Evolutionary conservation across 805 yeast species (phyloP).

Genomic region (Sugiyamaella valdiviana): DNA sequence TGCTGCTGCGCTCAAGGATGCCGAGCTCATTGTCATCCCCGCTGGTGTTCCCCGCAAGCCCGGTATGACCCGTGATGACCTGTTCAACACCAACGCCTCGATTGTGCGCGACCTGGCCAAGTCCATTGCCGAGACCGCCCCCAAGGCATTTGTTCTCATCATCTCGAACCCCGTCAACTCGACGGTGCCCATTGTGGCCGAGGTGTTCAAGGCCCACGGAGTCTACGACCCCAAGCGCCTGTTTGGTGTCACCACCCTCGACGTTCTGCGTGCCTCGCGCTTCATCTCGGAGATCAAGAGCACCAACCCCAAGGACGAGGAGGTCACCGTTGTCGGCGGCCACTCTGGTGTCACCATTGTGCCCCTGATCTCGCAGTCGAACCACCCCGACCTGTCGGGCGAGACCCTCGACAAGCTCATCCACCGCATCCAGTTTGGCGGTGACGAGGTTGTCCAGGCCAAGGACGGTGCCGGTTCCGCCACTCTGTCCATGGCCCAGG

Average conservation of each 20-base stretch:
- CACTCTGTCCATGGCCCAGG: slow-evolving; percentile 88
- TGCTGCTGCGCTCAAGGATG: slow-evolving; percentile 59
- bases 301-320: slow-evolving; percentile 72
- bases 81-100: slow-evolving; percentile 92
- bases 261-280: slow-evolving; percentile 82
- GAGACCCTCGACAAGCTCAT: slow-evolving; percentile 63
- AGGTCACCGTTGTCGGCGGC: slow-evolving; percentile 89
- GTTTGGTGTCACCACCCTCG: slow-evolving; percentile 95
- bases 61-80: slow-evolving; percentile 97
- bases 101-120: slow-evolving; percentile 90
- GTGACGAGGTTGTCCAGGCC: slow-evolving; percentile 92
- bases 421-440: slow-evolving; percentile 91
- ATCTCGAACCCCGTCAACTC: slow-evolving; percentile 97
- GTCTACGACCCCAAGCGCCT: slow-evolving; percentile 87
- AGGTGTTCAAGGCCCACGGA: slow-evolving; percentile 77
- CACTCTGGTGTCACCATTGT: slow-evolving; percentile 96
- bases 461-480: slow-evolving; percentile 94
- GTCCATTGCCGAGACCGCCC: slow-evolving; percentile 74
- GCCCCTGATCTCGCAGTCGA: slow-evolving; percentile 82
- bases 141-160: slow-evolving; percentile 74
- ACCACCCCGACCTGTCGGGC: slow-evolving; percentile 50
- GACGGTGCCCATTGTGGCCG: slow-evolving; percentile 93
- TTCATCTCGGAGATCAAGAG: slow-evolving; percentile 65
- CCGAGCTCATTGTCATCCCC: slow-evolving; percentile 82
- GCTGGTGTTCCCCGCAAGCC: slow-evolving; percentile 99